Base-by-base conservation (phyloP, 768 basidiomycete genomes). In the Tremella fuciformis region DNA sequence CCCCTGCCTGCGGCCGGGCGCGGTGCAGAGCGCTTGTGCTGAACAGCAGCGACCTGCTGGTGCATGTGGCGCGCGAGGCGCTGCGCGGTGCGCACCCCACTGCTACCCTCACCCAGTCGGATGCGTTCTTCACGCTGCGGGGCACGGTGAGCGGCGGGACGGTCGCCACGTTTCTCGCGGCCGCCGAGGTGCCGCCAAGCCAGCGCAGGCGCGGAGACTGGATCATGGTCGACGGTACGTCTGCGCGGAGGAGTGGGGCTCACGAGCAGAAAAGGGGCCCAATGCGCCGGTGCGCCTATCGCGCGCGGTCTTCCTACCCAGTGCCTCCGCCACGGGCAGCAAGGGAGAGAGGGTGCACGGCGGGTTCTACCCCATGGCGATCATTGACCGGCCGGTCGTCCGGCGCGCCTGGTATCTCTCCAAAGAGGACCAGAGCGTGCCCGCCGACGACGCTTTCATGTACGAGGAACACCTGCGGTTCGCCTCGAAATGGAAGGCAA, bases 391-490 rank as follows among this genome's bases (percentile, higher is more conserved):
- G 21, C 73, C 78, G 18, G 74, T 85, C 39, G 83, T 86, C 9
- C 80, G 84, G 18, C 81, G 86, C 53, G 81, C 83, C 15, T 84
- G 83, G 79, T 83, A 83, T 9, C 71, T 86, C 40, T 79, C 80
- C 34, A 78, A 34, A 34, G 11, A 34, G 29, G 81, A 59, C 19
- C 13, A 22, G 4, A 39, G 13, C 21, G 16, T 18, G 15, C 8
- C 19, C 22, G 7, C 21, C 21, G n/a, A 48, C 53, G 52, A 62
- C 59, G 55, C 66, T 58, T 22, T 50, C 16, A 50, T 75, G 13
- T 92, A 93, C 67, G 92, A 89, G 4, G 79, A 84, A 0, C 69
- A 82, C 1, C 91, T 96, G 80, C 79, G 78, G 46, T 94, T 92
- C 73, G 84, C 85, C 51, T 91, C 93, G 74, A 87, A 87, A 57